These are phyloP conservation scores for Mycena vulgaris DNA, from an alignment of 768 basidiomycete species.

Conservation along the genomic window DNA sequence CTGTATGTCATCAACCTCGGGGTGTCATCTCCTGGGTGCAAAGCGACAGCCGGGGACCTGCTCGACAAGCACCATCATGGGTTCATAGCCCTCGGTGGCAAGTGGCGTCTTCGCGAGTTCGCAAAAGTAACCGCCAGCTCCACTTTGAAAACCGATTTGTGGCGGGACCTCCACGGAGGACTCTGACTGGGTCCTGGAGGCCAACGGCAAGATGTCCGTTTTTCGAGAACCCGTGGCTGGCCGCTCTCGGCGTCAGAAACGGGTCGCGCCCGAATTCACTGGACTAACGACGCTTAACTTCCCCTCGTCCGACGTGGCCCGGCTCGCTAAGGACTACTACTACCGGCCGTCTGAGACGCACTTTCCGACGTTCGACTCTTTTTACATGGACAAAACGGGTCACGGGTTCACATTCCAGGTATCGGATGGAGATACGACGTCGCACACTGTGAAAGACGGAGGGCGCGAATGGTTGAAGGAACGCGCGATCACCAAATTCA, in stretches of 20 bases:
- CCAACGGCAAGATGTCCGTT: constrained; percentile 4
- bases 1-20: constrained; percentile 6
- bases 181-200: constrained; percentile 14
- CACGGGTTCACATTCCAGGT: constrained; percentile 3
- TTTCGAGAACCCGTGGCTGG: not conserved
- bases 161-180: constrained; percentile 15
- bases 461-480: constrained; percentile 9
- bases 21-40: constrained; percentile 8
- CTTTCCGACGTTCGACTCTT: constrained; percentile 2
- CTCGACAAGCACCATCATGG: constrained; percentile 15
- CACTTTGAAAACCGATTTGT: constrained; percentile 3
- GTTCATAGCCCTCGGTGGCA: constrained; percentile 14
- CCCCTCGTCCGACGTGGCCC: constrained; percentile 5
- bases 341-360: constrained; percentile 2
- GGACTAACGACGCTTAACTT: constrained; percentile 10
- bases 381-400: constrained; percentile 8
- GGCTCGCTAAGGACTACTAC: not conserved
- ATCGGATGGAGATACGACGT: not conserved
- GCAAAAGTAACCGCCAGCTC: constrained; percentile 5
- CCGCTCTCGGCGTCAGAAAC: constrained; percentile 6
- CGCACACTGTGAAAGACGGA: not conserved
- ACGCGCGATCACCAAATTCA: constrained; percentile 2
- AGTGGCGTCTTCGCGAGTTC: constrained; percentile 6
- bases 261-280: not conserved
- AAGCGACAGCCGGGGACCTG: constrained; percentile 16